These are phyloP conservation scores for Cystofilobasidium macerans DNA, from an alignment of 768 basidiomycete species.

Conservation along the genomic window DNA sequence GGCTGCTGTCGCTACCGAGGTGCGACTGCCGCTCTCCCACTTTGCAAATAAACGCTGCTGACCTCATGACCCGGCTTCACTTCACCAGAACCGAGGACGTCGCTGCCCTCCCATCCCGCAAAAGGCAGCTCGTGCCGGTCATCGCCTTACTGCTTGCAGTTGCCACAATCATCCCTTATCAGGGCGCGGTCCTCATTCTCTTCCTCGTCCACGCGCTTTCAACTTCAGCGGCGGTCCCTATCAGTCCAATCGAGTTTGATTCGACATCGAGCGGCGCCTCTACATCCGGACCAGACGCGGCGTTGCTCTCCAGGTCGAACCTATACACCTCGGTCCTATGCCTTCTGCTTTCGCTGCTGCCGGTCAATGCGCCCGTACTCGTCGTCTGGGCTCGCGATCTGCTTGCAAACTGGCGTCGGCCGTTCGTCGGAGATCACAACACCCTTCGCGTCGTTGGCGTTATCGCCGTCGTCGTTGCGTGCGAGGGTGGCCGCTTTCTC, in stretches of 20 bases:
- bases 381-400: slow-evolving; percentile 84
- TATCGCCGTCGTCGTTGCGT: slow-evolving; percentile 20
- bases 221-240: no score
- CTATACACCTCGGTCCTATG: slow-evolving; percentile 9
- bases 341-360: slow-evolving; percentile 69
- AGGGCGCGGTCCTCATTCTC: slow-evolving; percentile 75
- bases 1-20: neutral
- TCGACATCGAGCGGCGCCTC: no score
- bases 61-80: no score
- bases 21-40: neutral
- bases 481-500: slow-evolving; percentile 5
- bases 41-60: neutral
- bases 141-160: slow-evolving; percentile 54
- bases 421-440: slow-evolving; percentile 68
- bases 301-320: neutral
- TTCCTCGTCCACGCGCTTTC: slow-evolving; percentile 68
- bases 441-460: slow-evolving; percentile 25
- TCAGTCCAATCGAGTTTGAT: no score
- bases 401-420: slow-evolving; percentile 49
- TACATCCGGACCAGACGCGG: neutral
- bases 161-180: slow-evolving; percentile 72
- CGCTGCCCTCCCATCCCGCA: neutral
- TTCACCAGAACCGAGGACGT: neutral
- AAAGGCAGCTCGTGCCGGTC: slow-evolving; percentile 46
- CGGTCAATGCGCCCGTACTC: slow-evolving; percentile 62